Evolutionary conservation across 2,329 filamentous ascomycete species (phyloP).

Genomic region (Septoria petroselini): DNA sequence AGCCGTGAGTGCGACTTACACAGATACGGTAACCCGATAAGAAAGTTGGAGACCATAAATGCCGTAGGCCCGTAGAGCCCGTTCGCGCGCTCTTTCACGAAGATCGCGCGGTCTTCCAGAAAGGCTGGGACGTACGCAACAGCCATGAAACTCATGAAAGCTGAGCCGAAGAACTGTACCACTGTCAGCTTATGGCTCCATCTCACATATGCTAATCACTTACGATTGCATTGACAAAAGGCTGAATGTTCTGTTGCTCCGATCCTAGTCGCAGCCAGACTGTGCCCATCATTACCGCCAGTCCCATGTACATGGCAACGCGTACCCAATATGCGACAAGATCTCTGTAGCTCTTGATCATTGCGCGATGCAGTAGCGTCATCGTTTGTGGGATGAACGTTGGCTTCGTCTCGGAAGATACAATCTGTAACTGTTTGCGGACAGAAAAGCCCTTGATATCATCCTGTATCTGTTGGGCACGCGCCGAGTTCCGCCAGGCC

Average conservation of each 20-base stretch:
- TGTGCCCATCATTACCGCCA: constrained; percentile 82
- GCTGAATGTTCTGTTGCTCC: constrained; percentile 68
- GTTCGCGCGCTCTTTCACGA: constrained; percentile 74
- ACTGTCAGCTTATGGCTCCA: constrained; percentile 8
- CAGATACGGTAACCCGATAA: constrained; percentile 77
- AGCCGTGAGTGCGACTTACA: constrained; percentile 38
- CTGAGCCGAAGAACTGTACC: constrained; percentile 48
- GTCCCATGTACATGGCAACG: constrained; percentile 71
- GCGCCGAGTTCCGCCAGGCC: constrained; percentile 51
- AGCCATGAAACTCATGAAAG: constrained; percentile 55
- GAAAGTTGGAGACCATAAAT: constrained; percentile 74
- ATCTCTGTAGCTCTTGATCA: constrained; percentile 77
- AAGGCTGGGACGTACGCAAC: constrained; percentile 81
- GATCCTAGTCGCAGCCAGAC: constrained; percentile 73
- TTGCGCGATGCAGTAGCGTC: constrained; percentile 70
- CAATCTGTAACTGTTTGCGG: constrained; percentile 12
- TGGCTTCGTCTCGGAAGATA: constrained; percentile 6
- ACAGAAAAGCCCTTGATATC: constrained; percentile 18
- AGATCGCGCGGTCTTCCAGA: constrained; percentile 72
- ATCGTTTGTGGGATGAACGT: constrained; percentile 32
- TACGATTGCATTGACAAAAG: constrained; percentile 71
- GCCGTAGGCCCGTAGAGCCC: constrained; percentile 72
- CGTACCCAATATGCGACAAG: constrained; percentile 77
- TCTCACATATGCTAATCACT: constrained; percentile 8
- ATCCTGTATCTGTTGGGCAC: constrained; percentile 12